Conservation (phyloP, 1,284 basidiomycete genomes). For the Mycena sp. region DNA sequence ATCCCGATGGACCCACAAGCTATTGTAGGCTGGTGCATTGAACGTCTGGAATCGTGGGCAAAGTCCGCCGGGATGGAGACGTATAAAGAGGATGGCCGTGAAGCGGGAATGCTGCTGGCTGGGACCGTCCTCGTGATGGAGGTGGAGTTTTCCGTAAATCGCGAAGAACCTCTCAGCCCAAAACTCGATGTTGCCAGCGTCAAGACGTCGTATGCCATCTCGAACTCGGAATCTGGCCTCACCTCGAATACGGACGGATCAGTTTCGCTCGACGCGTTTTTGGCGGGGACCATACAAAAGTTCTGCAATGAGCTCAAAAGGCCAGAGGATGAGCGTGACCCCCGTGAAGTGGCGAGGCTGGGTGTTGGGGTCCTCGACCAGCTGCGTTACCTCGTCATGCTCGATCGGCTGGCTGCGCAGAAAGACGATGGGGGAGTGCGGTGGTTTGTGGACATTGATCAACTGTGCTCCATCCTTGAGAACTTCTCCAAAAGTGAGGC, state of each 20-base stretch:
- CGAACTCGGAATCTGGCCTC: conserved; percentile 51
- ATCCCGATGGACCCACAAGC: conserved; percentile 60
- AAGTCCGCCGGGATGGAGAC: conserved; percentile 75
- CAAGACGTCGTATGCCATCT: conserved; percentile 80
- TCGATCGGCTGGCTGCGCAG: conserved; percentile 67
- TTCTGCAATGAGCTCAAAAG: conserved; percentile 74
- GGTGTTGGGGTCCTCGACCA: conserved; percentile 62
- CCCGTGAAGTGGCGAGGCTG: conserved; percentile 59
- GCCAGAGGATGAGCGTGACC: conserved; percentile 60
- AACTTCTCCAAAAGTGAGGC: conserved; percentile 66
- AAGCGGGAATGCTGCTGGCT: conserved; percentile 67
- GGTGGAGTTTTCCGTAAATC: conserved; percentile 67
- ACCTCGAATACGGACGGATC: conserved; percentile 59
- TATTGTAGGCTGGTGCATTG: conserved; percentile 65
- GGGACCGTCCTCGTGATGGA: conserved; percentile 84
- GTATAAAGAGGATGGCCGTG: conserved; percentile 69
- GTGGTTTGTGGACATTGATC: conserved; percentile 78
- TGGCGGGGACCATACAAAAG: conserved; percentile 62
- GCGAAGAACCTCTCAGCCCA: conserved; percentile 48
- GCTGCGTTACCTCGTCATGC: conserved; percentile 75
- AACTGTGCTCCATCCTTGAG: conserved; percentile 61
- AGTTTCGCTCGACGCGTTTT: conserved; percentile 70
- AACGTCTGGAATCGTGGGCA: conserved; percentile 69
- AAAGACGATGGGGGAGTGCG: conserved; percentile 73
- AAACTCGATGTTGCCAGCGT: conserved; percentile 62